Conservation (phyloP, 345 rosid genomes). For the Euclidium syriacum region DNA sequence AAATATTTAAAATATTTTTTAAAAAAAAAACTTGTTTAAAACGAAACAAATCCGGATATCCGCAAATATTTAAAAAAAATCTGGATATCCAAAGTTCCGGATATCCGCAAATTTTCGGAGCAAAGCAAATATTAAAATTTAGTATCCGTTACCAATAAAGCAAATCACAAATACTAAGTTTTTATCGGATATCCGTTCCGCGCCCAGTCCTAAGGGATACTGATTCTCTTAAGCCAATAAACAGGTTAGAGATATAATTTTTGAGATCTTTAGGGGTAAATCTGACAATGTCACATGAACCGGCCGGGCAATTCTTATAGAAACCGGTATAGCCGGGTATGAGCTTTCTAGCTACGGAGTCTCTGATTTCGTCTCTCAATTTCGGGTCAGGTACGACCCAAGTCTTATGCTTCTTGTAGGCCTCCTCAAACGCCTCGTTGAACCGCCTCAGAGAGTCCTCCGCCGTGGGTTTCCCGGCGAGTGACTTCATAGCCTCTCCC, state of each 20-base stretch:
- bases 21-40: too few relatives aligned
- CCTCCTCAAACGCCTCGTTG: slow-evolving; percentile 50
- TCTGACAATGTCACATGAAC: slow-evolving; percentile 12
- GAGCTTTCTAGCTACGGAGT: slow-evolving; percentile 40
- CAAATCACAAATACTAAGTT: too few relatives aligned
- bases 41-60: too few relatives aligned
- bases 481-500: slow-evolving; percentile 40
- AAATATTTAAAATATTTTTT: too few relatives aligned
- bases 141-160: too few relatives aligned
- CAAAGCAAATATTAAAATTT: too few relatives aligned
- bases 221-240: slow-evolving; percentile 14
- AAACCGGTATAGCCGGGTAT: slow-evolving; percentile 39
- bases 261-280: slow-evolving; percentile 63
- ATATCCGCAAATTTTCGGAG: too few relatives aligned
- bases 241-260: slow-evolving; percentile 49
- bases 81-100: too few relatives aligned
- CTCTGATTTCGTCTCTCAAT: slow-evolving; percentile 48
- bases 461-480: slow-evolving; percentile 31
- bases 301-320: slow-evolving; percentile 31
- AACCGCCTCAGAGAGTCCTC: slow-evolving; percentile 40
- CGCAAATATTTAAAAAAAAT: too few relatives aligned
- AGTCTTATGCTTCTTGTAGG: slow-evolving; percentile 42
- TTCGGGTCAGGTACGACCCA: slow-evolving; percentile 59
- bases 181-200: too few relatives aligned
- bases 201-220: too few relatives aligned